A percentile compares a stretch with the other conserved stretches of the same genome.
Conservation (phyloP, 1,284 basidiomycete species). For the Melampsora americana region DNA sequence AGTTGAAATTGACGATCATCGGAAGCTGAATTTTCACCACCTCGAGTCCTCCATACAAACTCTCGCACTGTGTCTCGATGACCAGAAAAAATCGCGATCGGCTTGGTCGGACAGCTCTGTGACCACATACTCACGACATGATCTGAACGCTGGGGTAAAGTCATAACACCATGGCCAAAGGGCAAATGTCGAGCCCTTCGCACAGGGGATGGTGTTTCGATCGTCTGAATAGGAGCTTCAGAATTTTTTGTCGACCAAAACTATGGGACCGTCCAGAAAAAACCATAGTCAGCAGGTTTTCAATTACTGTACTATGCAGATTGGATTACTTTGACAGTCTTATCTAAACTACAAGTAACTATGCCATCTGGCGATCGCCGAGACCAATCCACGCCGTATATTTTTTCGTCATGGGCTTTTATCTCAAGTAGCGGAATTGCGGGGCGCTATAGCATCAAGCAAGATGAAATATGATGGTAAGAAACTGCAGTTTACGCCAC, state of each 20-base stretch:
- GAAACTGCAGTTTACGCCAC: neutral
- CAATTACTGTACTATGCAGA: neutral
- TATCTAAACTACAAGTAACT: conserved; percentile 86
- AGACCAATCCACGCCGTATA: conserved; percentile 94
- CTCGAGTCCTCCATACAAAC: conserved; percentile 83
- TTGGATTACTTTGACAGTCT: conserved; percentile 82
- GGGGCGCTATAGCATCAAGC: conserved; percentile 66
- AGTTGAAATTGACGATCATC: conserved; percentile 79
- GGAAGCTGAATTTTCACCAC: conserved; percentile 57
- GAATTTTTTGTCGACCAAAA: conserved; percentile 43
- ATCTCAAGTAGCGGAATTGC: conserved; percentile 74
- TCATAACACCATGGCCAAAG: conserved; percentile 84
- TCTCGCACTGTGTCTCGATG: conserved; percentile 94
- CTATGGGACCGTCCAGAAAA: conserved; percentile 47
- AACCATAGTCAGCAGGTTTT: conserved; percentile 46
- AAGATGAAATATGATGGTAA: conserved; percentile 10
- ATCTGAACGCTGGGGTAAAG: conserved; percentile 83
- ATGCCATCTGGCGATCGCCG: conserved; percentile 69
- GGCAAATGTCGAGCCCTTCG: conserved; percentile 91
- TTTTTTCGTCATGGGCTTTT: conserved; percentile 76
- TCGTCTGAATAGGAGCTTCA: conserved; percentile 61
- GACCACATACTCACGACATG: conserved; percentile 81
- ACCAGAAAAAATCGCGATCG: conserved; percentile 77
- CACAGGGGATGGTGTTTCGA: conserved; percentile 79
- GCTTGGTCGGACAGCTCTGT: conserved; percentile 58